Base-by-base conservation (phyloP, 257 asterid species). In the Nemophila menziesii region DNA sequence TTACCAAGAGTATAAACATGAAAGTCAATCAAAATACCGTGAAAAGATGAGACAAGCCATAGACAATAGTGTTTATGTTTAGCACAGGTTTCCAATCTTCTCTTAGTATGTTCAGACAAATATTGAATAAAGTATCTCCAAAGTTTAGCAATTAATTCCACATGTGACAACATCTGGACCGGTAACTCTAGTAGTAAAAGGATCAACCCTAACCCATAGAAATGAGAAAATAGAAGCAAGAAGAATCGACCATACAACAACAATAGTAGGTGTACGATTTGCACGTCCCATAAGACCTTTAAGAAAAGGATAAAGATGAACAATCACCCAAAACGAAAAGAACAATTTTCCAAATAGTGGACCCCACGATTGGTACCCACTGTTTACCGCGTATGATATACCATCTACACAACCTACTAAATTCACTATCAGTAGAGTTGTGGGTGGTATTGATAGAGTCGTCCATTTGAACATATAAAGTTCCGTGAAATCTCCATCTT, bases 391-490 rank as follows among this genome's bases (percentile, higher is more conserved):
- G 23, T 16, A 44, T 44, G 48, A 44, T 8, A 44, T 27, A 44
- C 48, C 48, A 44, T n/a, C 48, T 23, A 44, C 48, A 1, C 18
- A 17, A 17, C 48, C 48, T 44, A 44, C 33, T 27, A 44, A 8
- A 27, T 44, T 44, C 33, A 44, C 23, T 10, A 44, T 16, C 15
- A 44, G 48, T 23, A 44, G 27, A 2, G 48, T 44, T 8, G 48
- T 44, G 10, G 48, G 48, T 17, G 48, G 48, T n/a, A 44, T 44
- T 16, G 21, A 8, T 7, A 44, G 48, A 21, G 48, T 13, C n/a
- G 48, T 44, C 48, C 48, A 44, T 44, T 44, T 44, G 48, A 44
- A 44, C 16, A 44, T 16, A 20, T 44, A 44, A 44, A 44, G 33
- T 27, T 44, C 48, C 21, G 33, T 1, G 21, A 44, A 44, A 0